Conservation (phyloP, 768 basidiomycete species). For the Hebeloma cylindrosporum region DNA sequence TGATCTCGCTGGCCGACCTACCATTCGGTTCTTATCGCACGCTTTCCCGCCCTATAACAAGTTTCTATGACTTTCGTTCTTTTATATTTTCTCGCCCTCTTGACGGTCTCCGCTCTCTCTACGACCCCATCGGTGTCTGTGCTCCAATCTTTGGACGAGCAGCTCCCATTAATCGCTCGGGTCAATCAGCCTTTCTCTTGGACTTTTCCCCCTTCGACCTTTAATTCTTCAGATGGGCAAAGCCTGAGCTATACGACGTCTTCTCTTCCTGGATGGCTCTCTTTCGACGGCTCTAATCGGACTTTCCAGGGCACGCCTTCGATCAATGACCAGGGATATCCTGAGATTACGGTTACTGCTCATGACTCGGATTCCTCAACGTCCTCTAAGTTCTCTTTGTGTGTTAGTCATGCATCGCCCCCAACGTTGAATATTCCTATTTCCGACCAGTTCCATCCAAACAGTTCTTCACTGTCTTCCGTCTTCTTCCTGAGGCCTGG, state of each 20-base stretch:
- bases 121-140: slow-evolving; percentile 44
- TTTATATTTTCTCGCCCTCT: slow-evolving; percentile 47
- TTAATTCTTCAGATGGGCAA: slow-evolving; percentile 47
- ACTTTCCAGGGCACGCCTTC: slow-evolving; percentile 74
- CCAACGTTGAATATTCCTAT: slow-evolving; percentile 57
- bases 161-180: slow-evolving; percentile 80
- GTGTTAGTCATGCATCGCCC: slow-evolving; percentile 51
- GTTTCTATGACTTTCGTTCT: slow-evolving; percentile 65
- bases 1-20: slow-evolving; percentile 64
- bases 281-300: slow-evolving; percentile 58
- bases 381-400: slow-evolving; percentile 54
- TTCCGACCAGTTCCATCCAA: slow-evolving; percentile 56
- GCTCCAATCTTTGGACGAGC: slow-evolving; percentile 60
- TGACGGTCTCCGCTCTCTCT: slow-evolving; percentile 39
- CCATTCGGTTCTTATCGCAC: slow-evolving; percentile 37
- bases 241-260: slow-evolving; percentile 53
- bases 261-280: slow-evolving; percentile 72
- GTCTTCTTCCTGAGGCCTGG: slow-evolving; percentile 64
- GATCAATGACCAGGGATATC: slow-evolving; percentile 59
- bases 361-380: slow-evolving; percentile 50
- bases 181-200: slow-evolving; percentile 64
- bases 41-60: slow-evolving; percentile 47
- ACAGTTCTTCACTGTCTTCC: slow-evolving; percentile 70
- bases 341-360: slow-evolving; percentile 63
- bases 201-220: slow-evolving; percentile 66